Conservation (phyloP, 179 eudicot species). For the Heliamphora pulchella region DNA sequence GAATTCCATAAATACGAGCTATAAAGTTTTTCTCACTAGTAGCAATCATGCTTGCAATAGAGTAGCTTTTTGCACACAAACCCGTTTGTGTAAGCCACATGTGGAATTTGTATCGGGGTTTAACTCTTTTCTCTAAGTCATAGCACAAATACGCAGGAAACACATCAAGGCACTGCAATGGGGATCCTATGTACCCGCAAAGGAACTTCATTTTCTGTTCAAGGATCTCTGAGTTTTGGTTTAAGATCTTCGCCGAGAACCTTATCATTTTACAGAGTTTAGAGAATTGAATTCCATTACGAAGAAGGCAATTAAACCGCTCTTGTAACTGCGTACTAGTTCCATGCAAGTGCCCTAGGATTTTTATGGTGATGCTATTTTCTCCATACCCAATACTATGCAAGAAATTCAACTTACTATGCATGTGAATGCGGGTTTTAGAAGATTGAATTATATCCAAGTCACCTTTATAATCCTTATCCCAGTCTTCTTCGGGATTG, state of each 20-base stretch:
- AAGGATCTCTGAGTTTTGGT: slow-evolving; percentile 41
- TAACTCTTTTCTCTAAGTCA: slow-evolving; percentile 62
- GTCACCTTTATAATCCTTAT: slow-evolving; percentile 27
- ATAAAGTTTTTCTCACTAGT: slow-evolving; percentile 52
- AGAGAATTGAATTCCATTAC: slow-evolving; percentile 44
- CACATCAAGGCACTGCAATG: slow-evolving; percentile 37
- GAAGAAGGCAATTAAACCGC: slow-evolving; percentile 52
- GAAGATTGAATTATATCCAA: slow-evolving; percentile 29
- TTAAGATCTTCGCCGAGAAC: slow-evolving; percentile 46
- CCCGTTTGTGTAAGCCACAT: slow-evolving; percentile 50
- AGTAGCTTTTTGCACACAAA: slow-evolving; percentile 31
- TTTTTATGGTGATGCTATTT: slow-evolving; percentile 34
- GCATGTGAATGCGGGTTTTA: slow-evolving; percentile 27
- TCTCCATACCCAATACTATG: slow-evolving; percentile 71
- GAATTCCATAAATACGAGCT: slow-evolving; percentile 34
- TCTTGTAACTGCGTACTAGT: slow-evolving; percentile 35
- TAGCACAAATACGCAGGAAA: slow-evolving; percentile 55
- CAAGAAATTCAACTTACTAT: slow-evolving; percentile 41
- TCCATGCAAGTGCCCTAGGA: slow-evolving; percentile 36
- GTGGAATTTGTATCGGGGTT: slow-evolving; percentile 59
- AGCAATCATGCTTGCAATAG: slow-evolving; percentile 49
- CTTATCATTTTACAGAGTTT: slow-evolving; percentile 51
- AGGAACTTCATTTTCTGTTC: slow-evolving; percentile 47
- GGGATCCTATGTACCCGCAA: slow-evolving; percentile 36
- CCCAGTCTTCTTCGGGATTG: slow-evolving; percentile 35